Conservation (phyloP, 495 filamentous ascomycete genomes). For the Aspergillus wentii region DNA sequence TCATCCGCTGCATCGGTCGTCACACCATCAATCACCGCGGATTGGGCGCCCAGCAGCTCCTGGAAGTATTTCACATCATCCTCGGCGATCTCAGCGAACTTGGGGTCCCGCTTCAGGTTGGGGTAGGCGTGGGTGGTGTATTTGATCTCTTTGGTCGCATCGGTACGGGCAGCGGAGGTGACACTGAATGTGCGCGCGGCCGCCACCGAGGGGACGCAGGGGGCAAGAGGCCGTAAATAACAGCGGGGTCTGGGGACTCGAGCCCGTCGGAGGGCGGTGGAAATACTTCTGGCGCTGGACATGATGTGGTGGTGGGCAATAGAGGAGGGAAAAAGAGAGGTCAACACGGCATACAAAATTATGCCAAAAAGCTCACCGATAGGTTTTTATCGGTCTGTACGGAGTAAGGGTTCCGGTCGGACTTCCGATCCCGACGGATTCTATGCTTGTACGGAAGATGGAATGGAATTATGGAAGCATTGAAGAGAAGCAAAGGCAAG, state of each 20-base stretch:
- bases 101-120: conserved; percentile 68
- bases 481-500: too few relatives aligned
- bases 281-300: conserved; percentile 34
- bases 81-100: conserved; percentile 60
- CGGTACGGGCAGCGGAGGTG: conserved; percentile 20
- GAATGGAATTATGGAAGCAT: too few relatives aligned
- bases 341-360: too few relatives aligned
- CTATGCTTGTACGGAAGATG: too few relatives aligned
- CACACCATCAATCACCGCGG: conserved; percentile 80
- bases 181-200: conserved; percentile 31
- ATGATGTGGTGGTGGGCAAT: conserved; percentile 20
- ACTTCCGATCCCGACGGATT: too few relatives aligned
- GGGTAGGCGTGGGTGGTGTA: conserved; percentile 85
- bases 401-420: too few relatives aligned
- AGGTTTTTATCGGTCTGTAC: too few relatives aligned
- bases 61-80: conserved; percentile 82
- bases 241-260: conserved; percentile 31
- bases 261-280: conserved; percentile 36
- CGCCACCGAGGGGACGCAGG: conserved; percentile 16
- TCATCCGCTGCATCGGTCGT: conserved; percentile 68
- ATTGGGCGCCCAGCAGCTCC: conserved; percentile 64
- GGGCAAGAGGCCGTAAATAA: conserved; percentile 16
- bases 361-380: too few relatives aligned
- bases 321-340: conserved; percentile 2
- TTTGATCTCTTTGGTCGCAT: conserved; percentile 50